These are phyloP conservation scores for Apostasia shenzhenica DNA, from an alignment of 106 monocot species.

Conservation along the genomic window DNA sequence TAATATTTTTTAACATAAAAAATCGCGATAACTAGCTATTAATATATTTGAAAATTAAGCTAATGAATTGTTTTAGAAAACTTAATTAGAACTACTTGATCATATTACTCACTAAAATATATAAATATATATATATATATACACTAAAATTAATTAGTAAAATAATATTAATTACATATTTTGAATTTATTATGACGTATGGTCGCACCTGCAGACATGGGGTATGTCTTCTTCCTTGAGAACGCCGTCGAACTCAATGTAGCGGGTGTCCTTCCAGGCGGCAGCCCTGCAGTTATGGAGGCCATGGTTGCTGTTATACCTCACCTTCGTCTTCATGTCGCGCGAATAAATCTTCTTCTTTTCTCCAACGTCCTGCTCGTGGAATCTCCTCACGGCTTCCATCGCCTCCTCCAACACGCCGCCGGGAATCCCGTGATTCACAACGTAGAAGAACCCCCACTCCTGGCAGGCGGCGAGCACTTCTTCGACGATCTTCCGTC, in stretches of 20 bases:
- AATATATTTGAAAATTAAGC: too few species aligned
- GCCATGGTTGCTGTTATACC: constrained; percentile 35
- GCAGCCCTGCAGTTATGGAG: constrained; percentile 24
- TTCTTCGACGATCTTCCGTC: constrained; percentile 1
- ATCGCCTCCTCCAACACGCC: constrained; percentile 9
- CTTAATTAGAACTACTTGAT: too few species aligned
- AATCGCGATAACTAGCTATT: too few species aligned
- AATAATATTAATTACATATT: too few species aligned
- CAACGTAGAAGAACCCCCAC: constrained; percentile 27
- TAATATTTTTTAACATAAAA: too few species aligned
- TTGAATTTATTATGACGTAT: too few species aligned
- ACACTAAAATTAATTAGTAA: too few species aligned
- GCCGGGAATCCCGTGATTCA: constrained; percentile 19
- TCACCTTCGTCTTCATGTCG: constrained; percentile 9
- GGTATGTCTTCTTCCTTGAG: constrained; percentile 27
- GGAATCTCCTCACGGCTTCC: constrained; percentile 7
- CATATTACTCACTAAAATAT: too few species aligned
- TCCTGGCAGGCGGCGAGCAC: constrained; percentile 1
- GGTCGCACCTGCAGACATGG: constrained; percentile 20
- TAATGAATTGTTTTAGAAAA: too few species aligned
- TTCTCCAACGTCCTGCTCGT: constrained; percentile 10
- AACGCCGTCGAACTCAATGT: constrained; percentile 23
- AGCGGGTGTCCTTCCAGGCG: constrained; percentile 48
- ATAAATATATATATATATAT: too few species aligned
- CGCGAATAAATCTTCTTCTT: constrained; percentile 17